A percentile compares a stretch with the other conserved stretches of the same genome.
phyloP scores from a whole-genome alignment of 2,329 filamentous ascomycete genomes.

The Aspergillus novoparasiticus region DNA sequence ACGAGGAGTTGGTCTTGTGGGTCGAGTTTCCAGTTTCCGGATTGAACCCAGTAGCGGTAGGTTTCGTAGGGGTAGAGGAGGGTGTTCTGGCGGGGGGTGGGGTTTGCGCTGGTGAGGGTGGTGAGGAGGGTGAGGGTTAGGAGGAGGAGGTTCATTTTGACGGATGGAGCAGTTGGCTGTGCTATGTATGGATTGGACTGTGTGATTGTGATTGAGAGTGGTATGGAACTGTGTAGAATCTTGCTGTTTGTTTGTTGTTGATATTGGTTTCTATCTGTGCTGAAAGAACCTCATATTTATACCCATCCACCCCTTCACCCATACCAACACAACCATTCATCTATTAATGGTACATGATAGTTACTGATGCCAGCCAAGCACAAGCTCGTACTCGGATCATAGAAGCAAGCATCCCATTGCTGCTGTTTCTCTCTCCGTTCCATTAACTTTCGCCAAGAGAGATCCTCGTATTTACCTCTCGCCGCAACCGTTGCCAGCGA shows the following conservation, averaged over 20 bases:
- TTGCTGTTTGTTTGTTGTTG: not conserved
- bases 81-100: slow-evolving; percentile 13
- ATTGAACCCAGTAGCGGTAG: slow-evolving; percentile 27
- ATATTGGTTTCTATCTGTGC: no score
- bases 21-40: slow-evolving; percentile 22
- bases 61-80: slow-evolving; percentile 24
- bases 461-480: not conserved
- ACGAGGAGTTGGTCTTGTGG: slow-evolving; percentile 27
- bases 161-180: not conserved
- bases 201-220: not conserved
- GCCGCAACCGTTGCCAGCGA: not conserved
- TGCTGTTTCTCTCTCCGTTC: not conserved
- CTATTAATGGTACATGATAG: not conserved
- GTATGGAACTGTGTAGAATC: not conserved
- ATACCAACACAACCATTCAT: not conserved
- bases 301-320: not conserved
- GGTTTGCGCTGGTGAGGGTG: slow-evolving; percentile 7
- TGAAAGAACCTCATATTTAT: not conserved
- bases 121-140: slow-evolving; percentile 7
- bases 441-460: not conserved
- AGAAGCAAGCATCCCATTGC: not conserved
- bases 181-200: not conserved
- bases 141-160: slow-evolving; percentile 12
- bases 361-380: not conserved
- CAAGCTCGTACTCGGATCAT: not conserved